Percentiles rank a stretch among this genome's conserved stretches.
Evolutionary conservation across 352 stramenopile species (phyloP).

Genomic region (Chloridella minuta): DNA sequence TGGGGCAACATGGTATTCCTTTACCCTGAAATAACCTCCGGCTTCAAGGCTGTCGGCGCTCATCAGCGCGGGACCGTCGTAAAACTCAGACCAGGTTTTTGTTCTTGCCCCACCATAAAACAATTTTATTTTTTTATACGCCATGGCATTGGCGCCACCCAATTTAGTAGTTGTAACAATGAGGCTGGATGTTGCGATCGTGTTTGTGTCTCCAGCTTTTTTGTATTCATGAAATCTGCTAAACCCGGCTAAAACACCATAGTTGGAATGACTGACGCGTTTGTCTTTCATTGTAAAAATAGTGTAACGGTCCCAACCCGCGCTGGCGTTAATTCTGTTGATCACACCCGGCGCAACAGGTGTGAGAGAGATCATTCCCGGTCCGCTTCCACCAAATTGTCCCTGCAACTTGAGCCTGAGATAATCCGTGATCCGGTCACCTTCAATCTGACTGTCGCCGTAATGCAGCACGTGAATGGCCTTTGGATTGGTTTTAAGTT

Average conservation of each 20-base stretch:
- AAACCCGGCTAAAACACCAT: not conserved
- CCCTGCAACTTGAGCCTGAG: not conserved
- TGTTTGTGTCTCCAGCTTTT: not conserved
- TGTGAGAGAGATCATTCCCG: not conserved
- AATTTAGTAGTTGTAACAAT: not conserved
- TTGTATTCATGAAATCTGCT: not conserved
- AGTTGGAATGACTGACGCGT: not conserved
- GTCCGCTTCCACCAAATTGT: not conserved
- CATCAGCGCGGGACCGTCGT: not conserved
- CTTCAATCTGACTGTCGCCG: not conserved
- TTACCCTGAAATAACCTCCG: not conserved
- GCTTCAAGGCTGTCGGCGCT: not conserved
- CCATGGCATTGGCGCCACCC: not conserved
- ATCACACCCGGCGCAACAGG: not conserved
- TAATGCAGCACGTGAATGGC: not conserved
- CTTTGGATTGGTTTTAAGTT: not conserved
- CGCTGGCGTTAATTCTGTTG: not conserved
- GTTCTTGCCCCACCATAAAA: not conserved
- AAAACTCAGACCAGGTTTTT: not conserved
- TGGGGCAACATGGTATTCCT: not conserved
- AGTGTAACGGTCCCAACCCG: not conserved
- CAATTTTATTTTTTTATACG: constrained; percentile 8
- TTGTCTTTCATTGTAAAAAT: not conserved
- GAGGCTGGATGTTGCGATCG: not conserved
- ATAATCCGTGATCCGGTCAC: not conserved